Evolutionary conservation across 164 flowering plant genomes (phyloP), one percentile per base, ranked within the genome.

Genomic region (Umbilicus rupestris): DNA sequence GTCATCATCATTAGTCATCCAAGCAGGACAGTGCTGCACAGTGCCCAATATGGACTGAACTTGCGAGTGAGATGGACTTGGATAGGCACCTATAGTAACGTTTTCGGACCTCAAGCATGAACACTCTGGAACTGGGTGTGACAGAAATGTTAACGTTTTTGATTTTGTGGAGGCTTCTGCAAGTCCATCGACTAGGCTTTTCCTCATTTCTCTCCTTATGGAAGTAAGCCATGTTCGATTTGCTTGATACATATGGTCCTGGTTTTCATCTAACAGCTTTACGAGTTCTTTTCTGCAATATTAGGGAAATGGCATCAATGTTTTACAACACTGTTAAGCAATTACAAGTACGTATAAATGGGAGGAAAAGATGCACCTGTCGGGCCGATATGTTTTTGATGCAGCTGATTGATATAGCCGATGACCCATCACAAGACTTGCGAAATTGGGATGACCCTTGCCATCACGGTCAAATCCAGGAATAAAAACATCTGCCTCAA

Each of bases 391-490:
- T 15, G 96, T 91, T 74, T 82, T 90, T 2, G 86, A 80, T 41
- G 93, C 78, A 74, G 97, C 86, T 49, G 88, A 83, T 69, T 83
- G 92, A 74, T 94, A 94, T 4, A 91, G 83, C 73, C 99, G 73
- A 66, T 91, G 99, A 17, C 97, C 97, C 90, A 85, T 88, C 8
- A 94, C 93, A 77, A 88, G 71, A 78, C 96, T 89, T 0, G 93
- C 96, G 66, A 94, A 82, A 78, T 82, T 89, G 63, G 99, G 92
- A 67, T 73, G 89, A 7, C 99, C 99, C 78, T 79, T 89, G 22
- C 99, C 97, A 80, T 94, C 99, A 30, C 79, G 86, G 75, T 94
- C 96, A 69, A 91, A 94, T 49, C 97, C 99, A 64, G 99, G 83
- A 67, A 94, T 75, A 69, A 91, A 94, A 0, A 79, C 92, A 77